Base-by-base conservation (phyloP, 1,139 yeast species). In the Taphrina flavorubra region DNA sequence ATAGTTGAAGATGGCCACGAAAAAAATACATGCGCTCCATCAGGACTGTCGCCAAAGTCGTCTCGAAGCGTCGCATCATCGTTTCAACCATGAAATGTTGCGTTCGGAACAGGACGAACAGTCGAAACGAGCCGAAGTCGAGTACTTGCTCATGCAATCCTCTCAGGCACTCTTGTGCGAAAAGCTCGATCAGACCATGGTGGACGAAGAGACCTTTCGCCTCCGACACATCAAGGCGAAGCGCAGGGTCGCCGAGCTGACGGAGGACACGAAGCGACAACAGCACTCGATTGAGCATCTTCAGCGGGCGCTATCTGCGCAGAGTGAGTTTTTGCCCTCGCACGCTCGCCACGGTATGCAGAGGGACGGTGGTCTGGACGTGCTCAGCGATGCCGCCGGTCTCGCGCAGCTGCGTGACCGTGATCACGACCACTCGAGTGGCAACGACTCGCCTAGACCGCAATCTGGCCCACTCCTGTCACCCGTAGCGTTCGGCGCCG, bases 371-470 rank as follows among this genome's bases (percentile, higher is more conserved):
- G 67, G 67, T 3, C 61, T 63, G 25, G 67, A 55, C 31, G 67
- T 63, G 8, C 61, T 63, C 39, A 63, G 67, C 46, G 59, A 55
- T 55, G 67, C 67, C 11, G 67, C 67, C 16, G 59, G 67, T 4
- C 55, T 57, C 11, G 65, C 47, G 14, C 56, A 60, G 65, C 46
- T 63, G 44, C 62, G 62, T 1, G 60, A 53, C 14, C 55, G 55
- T 13, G 42, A 53, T 14, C 40, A 37, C 16, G 42, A 37, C 36
- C 58, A 53, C 13, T 53, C 58, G 40, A 53, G 40, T 37, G 42
- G 58, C 42, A 34, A 34, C 18, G 58, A 37, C 11, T 53, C 58
- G 6, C 40, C 42, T 25, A 7, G 58, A 53, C 58, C 42, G 6
- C 58, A 53, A 16, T 34, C 58, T 14, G 58, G 58, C 8, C 58